These are phyloP conservation scores for Flaveria floridana DNA, from an alignment of 140 eudicot species.

Conservation along the genomic window DNA sequence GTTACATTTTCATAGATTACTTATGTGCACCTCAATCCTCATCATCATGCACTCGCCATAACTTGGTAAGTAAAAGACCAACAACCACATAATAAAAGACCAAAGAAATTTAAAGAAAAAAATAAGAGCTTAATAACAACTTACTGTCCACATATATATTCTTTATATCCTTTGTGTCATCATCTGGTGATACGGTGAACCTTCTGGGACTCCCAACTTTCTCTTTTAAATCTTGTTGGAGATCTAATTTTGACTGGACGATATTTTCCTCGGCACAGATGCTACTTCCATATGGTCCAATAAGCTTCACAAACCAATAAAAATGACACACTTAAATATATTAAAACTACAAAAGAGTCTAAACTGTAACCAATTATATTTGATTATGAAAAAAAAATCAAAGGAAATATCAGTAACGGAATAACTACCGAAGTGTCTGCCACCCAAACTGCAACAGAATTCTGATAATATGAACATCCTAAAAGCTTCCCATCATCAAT, in stretches of 20 bases:
- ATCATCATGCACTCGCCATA: neutral
- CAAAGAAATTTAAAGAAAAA: neutral
- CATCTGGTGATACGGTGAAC: slow-evolving; percentile 58
- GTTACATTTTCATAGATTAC: slow-evolving; percentile 17
- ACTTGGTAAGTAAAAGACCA: slow-evolving; percentile 3
- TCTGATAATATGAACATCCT: slow-evolving; percentile 88
- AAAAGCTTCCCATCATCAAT: slow-evolving; percentile 77
- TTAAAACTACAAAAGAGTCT: slow-evolving; percentile 3
- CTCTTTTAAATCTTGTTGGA: slow-evolving; percentile 43
- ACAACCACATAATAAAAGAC: neutral
- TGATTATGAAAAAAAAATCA: neutral
- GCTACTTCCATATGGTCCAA: slow-evolving; percentile 54
- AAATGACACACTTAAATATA: neutral
- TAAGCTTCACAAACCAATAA: slow-evolving; percentile 45
- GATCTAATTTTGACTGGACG: slow-evolving; percentile 40
- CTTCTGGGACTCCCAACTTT: slow-evolving; percentile 51
- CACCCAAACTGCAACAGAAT: slow-evolving; percentile 87
- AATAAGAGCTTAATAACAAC: slow-evolving; percentile 26
- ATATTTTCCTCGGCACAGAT: slow-evolving; percentile 40
- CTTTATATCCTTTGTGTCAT: slow-evolving; percentile 77
- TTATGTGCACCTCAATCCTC: slow-evolving; percentile 1
- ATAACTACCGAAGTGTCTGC: slow-evolving; percentile 71
- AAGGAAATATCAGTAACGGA: slow-evolving; percentile 6
- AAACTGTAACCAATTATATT: slow-evolving; percentile 11
- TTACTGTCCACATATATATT: slow-evolving; percentile 93